These are phyloP conservation scores for Gracilaria domingensis DNA, from an alignment of 23 red algal species.

Conservation along the genomic window DNA sequence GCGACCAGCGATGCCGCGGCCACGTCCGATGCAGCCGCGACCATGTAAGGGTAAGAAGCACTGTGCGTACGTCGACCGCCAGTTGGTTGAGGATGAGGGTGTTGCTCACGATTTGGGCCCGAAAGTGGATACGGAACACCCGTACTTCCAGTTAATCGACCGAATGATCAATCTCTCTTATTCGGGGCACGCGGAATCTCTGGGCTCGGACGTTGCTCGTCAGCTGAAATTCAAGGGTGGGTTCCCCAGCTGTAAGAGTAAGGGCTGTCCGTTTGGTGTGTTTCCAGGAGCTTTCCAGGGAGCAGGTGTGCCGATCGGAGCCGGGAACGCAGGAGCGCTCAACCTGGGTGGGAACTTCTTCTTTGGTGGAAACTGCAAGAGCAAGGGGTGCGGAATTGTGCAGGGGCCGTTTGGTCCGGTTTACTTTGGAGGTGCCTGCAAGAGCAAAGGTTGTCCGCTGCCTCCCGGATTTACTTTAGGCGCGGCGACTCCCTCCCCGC, in stretches of 20 bases:
- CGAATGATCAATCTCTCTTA: slow-evolving; percentile 38
- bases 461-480: slow-evolving; percentile 22
- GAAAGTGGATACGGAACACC: slow-evolving; percentile 15
- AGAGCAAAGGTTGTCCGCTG: slow-evolving; percentile 47
- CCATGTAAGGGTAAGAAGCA: background rate
- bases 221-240: slow-evolving; percentile 11
- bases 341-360: slow-evolving; percentile 12
- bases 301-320: no score
- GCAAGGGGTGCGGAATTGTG: slow-evolving; percentile 33
- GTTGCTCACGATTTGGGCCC: background rate
- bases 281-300: slow-evolving; percentile 18
- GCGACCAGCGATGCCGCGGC: background rate
- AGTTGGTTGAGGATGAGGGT: background rate
- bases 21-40: background rate
- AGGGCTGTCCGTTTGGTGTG: slow-evolving; percentile 38
- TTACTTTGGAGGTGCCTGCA: slow-evolving; percentile 34
- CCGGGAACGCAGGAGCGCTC: background rate
- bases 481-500: slow-evolving; percentile 9
- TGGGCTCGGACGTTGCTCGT: background rate
- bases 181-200: background rate
- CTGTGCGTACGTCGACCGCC: slow-evolving; percentile 16
- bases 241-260: slow-evolving; percentile 31
- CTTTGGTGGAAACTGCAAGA: slow-evolving; percentile 40
- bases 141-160: slow-evolving; percentile 28
- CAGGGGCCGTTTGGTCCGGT: slow-evolving; percentile 22